These are phyloP conservation scores for Dictyostelium capitatum DNA, from an alignment of 78 protist species.

Conservation along the genomic window DNA sequence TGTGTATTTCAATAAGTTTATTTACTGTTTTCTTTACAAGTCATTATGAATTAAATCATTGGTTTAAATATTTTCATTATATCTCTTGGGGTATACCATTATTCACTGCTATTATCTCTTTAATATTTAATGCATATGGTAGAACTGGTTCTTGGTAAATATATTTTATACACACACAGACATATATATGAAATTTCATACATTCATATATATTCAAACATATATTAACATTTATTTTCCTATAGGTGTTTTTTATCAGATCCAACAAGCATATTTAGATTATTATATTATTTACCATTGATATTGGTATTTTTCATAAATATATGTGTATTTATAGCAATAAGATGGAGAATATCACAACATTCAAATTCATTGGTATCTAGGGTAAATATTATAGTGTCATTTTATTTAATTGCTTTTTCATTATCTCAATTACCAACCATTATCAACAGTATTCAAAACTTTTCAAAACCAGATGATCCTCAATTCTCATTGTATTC, in stretches of 20 bases:
- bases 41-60: constrained; percentile 26
- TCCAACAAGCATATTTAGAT: constrained; percentile 52
- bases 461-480: constrained; percentile 45
- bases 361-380: constrained; percentile 68
- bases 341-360: constrained; percentile 50
- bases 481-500: constrained; percentile 57
- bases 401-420: constrained; percentile 81
- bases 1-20: constrained; percentile 51
- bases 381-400: constrained; percentile 60
- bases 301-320: constrained; percentile 62
- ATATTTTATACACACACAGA: neutral
- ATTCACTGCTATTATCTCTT: constrained; percentile 34
- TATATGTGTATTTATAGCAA: constrained; percentile 44
- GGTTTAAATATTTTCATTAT: constrained; percentile 28
- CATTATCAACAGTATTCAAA: constrained; percentile 78
- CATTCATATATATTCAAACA: neutral
- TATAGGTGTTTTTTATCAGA: constrained; percentile 47
- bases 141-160: constrained; percentile 51
- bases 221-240: neutral
- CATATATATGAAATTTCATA: neutral
- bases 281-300: constrained; percentile 55
- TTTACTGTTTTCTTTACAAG: constrained; percentile 49
- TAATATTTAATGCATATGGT: constrained; percentile 59
- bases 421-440: constrained; percentile 79
- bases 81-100: constrained; percentile 70